Percentiles rank a stretch among this genome's conserved stretches.
Conservation (phyloP, 495 filamentous ascomycete genomes). For the Xylaria flabelliformis region DNA sequence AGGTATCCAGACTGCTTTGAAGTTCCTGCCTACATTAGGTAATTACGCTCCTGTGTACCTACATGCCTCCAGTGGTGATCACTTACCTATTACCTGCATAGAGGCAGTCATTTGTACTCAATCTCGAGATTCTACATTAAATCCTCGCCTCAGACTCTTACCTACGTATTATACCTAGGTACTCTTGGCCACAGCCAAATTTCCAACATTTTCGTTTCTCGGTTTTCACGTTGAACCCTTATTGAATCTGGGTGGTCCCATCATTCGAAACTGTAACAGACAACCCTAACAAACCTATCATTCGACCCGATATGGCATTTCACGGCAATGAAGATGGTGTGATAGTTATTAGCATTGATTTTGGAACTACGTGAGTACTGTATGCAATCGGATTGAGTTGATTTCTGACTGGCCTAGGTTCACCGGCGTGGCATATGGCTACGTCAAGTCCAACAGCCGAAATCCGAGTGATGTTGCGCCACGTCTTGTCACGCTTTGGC, state of each 20-base stretch:
- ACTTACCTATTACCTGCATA: no score
- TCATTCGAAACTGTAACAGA: background rate
- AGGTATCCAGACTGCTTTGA: no score
- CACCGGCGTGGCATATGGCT: slow-evolving; percentile 18
- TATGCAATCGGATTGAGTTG: no score
- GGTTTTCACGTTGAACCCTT: background rate
- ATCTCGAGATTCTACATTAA: no score
- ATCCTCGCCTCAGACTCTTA: no score
- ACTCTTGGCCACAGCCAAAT: background rate
- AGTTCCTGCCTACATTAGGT: no score
- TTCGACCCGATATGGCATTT: background rate
- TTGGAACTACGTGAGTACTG: slow-evolving; percentile 12
- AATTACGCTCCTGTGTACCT: no score
- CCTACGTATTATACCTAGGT: no score
- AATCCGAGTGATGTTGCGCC: background rate
- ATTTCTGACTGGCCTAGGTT: slow-evolving; percentile 5
- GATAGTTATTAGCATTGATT: slow-evolving; percentile 10
- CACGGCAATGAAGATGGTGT: background rate
- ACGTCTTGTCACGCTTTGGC: slow-evolving; percentile 13
- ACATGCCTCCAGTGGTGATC: no score
- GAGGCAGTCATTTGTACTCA: no score
- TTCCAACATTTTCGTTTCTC: background rate
- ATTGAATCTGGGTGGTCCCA: background rate
- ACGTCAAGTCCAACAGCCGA: background rate
- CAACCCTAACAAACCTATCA: background rate